phyloP scores from a whole-genome alignment of 306 rosid genomes.

The Purshia tridentata region DNA sequence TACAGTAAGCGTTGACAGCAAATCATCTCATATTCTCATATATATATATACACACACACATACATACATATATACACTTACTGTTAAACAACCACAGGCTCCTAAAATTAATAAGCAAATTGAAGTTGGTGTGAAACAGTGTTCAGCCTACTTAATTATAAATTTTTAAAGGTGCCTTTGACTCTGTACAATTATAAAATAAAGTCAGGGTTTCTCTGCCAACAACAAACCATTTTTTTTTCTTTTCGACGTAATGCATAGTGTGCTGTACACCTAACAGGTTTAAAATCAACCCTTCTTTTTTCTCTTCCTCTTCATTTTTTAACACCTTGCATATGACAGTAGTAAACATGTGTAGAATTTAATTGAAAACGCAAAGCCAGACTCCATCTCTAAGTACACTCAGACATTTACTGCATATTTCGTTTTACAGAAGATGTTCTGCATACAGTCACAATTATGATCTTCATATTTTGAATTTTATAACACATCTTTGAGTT shows the following conservation, averaged over 20 bases:
- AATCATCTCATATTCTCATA: conserved; percentile 7
- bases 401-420: not conserved
- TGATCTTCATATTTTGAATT: not conserved
- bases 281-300: not conserved
- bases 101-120: not conserved
- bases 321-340: not conserved
- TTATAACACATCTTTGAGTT: conserved; percentile 28
- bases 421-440: conserved; percentile 3
- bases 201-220: conserved; percentile 5
- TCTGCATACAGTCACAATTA: not conserved
- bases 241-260: not conserved
- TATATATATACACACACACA: not conserved
- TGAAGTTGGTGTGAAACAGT: not conserved
- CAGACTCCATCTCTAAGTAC: not conserved
- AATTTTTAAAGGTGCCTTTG: not conserved
- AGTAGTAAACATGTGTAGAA: not conserved
- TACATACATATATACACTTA: not conserved
- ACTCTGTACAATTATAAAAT: not conserved
- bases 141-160: conserved; percentile 18
- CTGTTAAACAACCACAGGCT: conserved; percentile 11
- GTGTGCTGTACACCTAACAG: conserved; percentile 10
- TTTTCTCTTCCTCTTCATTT: not conserved
- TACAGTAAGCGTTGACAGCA: conserved; percentile 21
- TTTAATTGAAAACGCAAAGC: conserved; percentile 1
- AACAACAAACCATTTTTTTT: not conserved